phyloP scores from a whole-genome alignment of 352 stramenopile genomes.

The Elongisporangium anandrum region DNA sequence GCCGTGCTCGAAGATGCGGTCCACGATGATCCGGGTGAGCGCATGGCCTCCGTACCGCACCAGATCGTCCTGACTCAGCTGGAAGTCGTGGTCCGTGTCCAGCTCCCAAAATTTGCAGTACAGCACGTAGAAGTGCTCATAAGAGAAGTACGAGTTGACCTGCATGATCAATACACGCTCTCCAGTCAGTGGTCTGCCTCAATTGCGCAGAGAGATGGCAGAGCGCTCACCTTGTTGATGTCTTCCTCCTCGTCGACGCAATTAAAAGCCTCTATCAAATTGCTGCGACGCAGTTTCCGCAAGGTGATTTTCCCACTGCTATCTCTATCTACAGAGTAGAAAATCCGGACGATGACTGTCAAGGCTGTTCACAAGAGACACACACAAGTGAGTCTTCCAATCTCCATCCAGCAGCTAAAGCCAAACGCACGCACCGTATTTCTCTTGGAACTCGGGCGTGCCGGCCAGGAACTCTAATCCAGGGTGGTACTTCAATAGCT shows the following conservation, averaged over 20 bases:
- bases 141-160: conserved; percentile 96
- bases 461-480: conserved; percentile 96
- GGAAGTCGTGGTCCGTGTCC: conserved; percentile 91
- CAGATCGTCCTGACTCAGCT: conserved; percentile 78
- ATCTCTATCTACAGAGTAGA: conserved; percentile 92
- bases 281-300: conserved; percentile 92
- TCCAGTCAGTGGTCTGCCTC: not conserved
- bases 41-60: conserved; percentile 80
- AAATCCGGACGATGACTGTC: conserved; percentile 95
- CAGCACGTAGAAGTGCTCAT: conserved; percentile 99
- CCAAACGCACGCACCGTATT: conserved; percentile 88
- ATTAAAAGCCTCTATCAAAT: conserved; percentile 94
- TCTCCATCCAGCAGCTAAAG: not conserved
- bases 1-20: conserved; percentile 83
- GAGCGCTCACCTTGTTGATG: conserved; percentile 91
- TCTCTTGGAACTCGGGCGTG: conserved; percentile 99
- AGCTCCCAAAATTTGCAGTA: conserved; percentile 99
- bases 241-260: conserved; percentile 98
- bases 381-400: not conserved
- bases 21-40: conserved; percentile 83
- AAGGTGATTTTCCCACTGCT: conserved; percentile 95
- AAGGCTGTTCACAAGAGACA: conserved; percentile 52
- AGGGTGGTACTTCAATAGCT: conserved; percentile 85
- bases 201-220: not conserved
- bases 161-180: conserved; percentile 11